Conservation (phyloP, 1,284 basidiomycete genomes). For the Cystobasidium sp. region DNA sequence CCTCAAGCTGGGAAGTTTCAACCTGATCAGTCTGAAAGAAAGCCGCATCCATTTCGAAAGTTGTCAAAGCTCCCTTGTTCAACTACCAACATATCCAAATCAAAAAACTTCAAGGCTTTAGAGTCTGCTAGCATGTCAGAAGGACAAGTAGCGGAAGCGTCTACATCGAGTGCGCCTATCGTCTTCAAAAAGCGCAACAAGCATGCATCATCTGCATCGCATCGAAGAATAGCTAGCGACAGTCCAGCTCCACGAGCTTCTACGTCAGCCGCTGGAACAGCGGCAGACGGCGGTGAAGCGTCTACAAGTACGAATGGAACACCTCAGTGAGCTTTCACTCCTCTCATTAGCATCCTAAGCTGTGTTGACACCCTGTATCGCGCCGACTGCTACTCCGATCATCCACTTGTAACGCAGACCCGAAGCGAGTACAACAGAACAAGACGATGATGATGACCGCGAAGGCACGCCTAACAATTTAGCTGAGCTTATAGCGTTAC, state of each 20-base stretch:
- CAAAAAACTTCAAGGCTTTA: neutral
- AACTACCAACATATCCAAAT: conserved; percentile 1
- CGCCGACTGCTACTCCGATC: neutral
- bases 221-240: conserved; percentile 6
- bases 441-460: conserved; percentile 31
- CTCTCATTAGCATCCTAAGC: neutral
- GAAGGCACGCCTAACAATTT: conserved; percentile 58
- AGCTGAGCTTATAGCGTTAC: conserved; percentile 81
- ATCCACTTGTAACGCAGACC: neutral
- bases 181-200: conserved; percentile 44
- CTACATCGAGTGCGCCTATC: conserved; percentile 28
- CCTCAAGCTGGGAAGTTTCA: neutral
- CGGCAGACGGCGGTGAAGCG: too few relatives aligned
- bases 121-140: conserved; percentile 2
- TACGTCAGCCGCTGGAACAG: neutral
- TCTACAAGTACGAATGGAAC: neutral
- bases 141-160: conserved; percentile 13
- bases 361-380: neutral
- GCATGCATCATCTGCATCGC: conserved; percentile 16
- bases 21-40: conserved; percentile 3
- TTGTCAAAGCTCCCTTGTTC: neutral
- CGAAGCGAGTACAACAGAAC: conserved; percentile 17
- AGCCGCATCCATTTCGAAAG: neutral
- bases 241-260: conserved; percentile 8
- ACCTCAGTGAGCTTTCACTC: neutral